A percentile compares a stretch with the other conserved stretches of the same genome.
These are phyloP conservation scores for Drechslerella stenobrocha DNA, from an alignment of 2,329 filamentous ascomycete species.

Conservation along the genomic window DNA sequence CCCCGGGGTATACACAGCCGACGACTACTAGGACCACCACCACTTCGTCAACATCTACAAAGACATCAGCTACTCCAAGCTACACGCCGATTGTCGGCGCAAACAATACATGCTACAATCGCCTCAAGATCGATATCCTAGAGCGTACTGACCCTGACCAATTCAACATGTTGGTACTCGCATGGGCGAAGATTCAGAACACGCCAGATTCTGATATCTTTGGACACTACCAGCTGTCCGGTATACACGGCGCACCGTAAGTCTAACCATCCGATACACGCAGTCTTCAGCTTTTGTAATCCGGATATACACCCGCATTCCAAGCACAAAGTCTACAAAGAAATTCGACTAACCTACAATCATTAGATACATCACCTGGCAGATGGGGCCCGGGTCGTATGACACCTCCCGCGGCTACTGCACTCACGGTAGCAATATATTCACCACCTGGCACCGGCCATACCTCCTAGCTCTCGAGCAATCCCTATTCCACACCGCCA, in stretches of 20 bases:
- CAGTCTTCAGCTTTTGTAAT: background rate
- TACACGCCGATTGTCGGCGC: conserved; percentile 41
- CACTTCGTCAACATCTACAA: conserved; percentile 13
- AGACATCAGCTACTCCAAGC: conserved; percentile 21
- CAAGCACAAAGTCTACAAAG: no score
- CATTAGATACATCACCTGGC: conserved; percentile 40
- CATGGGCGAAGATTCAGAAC: conserved; percentile 45
- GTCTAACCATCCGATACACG: background rate
- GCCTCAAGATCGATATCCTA: conserved; percentile 45
- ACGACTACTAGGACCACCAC: conserved; percentile 5
- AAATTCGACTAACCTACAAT: background rate
- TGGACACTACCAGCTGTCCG: conserved; percentile 49
- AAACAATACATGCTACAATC: conserved; percentile 41
- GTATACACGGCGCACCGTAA: conserved; percentile 50
- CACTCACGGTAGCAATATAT: conserved; percentile 51
- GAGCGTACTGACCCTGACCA: conserved; percentile 36
- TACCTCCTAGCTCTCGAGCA: conserved; percentile 52
- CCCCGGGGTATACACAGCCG: conserved; percentile 19
- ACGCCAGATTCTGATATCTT: conserved; percentile 47
- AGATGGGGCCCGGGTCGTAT: conserved; percentile 33
- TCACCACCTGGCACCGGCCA: conserved; percentile 54
- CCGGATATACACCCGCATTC: background rate
- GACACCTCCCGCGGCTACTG: conserved; percentile 51
- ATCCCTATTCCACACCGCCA: conserved; percentile 45
- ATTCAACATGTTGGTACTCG: conserved; percentile 51